phyloP scores from a whole-genome alignment of 495 filamentous ascomycete species.

The Penicillium soppii region DNA sequence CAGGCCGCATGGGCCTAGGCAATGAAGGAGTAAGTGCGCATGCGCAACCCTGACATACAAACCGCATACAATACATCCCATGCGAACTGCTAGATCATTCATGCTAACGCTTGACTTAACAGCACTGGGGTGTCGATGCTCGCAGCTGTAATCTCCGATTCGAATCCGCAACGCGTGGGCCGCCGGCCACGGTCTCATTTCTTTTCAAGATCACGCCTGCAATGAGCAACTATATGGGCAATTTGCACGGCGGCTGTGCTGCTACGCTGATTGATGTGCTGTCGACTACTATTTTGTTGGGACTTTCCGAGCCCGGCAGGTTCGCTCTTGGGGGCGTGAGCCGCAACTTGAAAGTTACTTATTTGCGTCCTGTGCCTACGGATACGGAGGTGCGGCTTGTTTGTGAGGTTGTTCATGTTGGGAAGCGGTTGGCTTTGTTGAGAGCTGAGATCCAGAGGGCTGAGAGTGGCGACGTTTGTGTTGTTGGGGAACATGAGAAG shows the following conservation, averaged over 20 bases:
- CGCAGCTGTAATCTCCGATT: slow-evolving; percentile 36
- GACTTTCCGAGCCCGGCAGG: slow-evolving; percentile 57
- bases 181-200: slow-evolving; percentile 35
- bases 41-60: background rate
- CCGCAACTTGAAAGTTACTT: slow-evolving; percentile 66
- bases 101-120: background rate
- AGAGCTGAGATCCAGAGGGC: slow-evolving; percentile 39
- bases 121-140: slow-evolving; percentile 40
- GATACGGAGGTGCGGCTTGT: slow-evolving; percentile 53
- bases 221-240: slow-evolving; percentile 59
- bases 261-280: slow-evolving; percentile 67
- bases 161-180: slow-evolving; percentile 38
- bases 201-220: slow-evolving; percentile 49
- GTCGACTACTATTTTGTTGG: slow-evolving; percentile 57
- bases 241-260: slow-evolving; percentile 69
- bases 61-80: too few relatives aligned
- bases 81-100: too few relatives aligned
- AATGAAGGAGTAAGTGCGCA: slow-evolving; percentile 20
- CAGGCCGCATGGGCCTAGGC: slow-evolving; percentile 20
- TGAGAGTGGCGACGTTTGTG: slow-evolving; percentile 53
- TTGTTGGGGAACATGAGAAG: slow-evolving; percentile 70
- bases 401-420: slow-evolving; percentile 63
- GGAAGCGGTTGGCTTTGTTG: slow-evolving; percentile 52
- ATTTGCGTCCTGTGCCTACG: slow-evolving; percentile 58
- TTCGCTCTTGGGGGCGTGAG: slow-evolving; percentile 65